Evolutionary conservation across 2,329 filamentous ascomycete species (phyloP), one percentile per base, ranked within the genome.

Genomic region (Trichophyton rubrum): DNA sequence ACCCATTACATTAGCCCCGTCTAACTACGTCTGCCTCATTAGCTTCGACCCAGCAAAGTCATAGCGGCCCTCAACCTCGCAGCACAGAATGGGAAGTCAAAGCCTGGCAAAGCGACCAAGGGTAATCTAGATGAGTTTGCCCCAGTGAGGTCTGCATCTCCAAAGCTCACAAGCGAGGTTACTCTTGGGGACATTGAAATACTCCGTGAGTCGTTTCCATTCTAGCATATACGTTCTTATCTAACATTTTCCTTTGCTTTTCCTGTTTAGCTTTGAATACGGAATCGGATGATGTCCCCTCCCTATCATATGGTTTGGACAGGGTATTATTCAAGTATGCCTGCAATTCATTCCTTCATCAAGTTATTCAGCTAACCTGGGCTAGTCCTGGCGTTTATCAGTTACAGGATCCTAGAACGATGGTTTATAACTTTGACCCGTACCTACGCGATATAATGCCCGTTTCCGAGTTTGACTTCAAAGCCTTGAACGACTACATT

Each of bases 351-450:
- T 30, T 24, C n/a, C 1, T 17, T 13, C 35, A 2, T 38, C 2
- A 22, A 24, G 2, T 1, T 20, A 9, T 7, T 33, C 30, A 49
- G 40, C 43, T 40, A 35, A 63, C 65, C 33, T 64, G 45, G 9
- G 11, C 5, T 56, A 80, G 77, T 68, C 87, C 87, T 1, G 91
- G 93, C 22, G 89, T 96, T 41, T 96, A 96, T 71, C 86, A 89
- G 58, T 81, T 99, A 58, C 91, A 95, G 73, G 93, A 99, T 71
- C 85, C 87, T 24, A 83, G 89, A 61, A 90, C 92, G 43, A 82
- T 85, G 17, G 90, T 97, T 5, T 99, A 85, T 80, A 99, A 99
- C 71, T 99, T 99, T 68, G 92, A 99, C 70, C 93, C 95, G 0
- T 96, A 96, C 69, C 80, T 99, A 20, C 84, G 90, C 62, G 85